Evolutionary conservation across 169 alveolate species (phyloP), one percentile per base, ranked within the genome.

Genomic region (Eimeria maxima): DNA sequence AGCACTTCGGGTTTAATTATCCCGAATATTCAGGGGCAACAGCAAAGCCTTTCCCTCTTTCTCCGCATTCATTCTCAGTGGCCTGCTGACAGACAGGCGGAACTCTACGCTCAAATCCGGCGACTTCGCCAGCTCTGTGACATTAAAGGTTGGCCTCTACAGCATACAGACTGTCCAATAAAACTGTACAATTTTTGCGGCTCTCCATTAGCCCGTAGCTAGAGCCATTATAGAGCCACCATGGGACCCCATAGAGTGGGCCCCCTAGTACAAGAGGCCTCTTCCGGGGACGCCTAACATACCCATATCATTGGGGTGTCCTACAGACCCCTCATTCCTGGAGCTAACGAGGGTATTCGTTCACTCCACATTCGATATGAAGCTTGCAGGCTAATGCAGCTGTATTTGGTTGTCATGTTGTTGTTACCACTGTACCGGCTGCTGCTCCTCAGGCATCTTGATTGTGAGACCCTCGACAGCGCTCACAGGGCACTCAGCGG

Each of bases 371-470:
- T 33, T 38, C 11, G 53, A 11, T 22, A 27, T 33, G n/a, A 71
- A 71, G 47, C 6, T n/a, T 45, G 88, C 24, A 78, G 67, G 50
- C 7, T 1, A 78, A 45, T 45, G 44, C 44, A 20, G 42, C 65
- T 44, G 65, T 65, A 78, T 47, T 45, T 44, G 42, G 27, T 8
- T 3, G 7, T 24, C 74, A n/a, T 22, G 78, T n/a, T 67, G 78
- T 20, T 29, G 78, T 22, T 44, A 38, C 84, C 55, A 42, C 60
- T 74, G 86, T 42, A 6, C 24, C 44, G 18, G 71, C 93, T 86
- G 93, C 57, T 55, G 93, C 93, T 86, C 63, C 42, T 86, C 93
- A 86, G 93, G 93, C 60, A 47, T 86, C 16, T 45, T 86, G 47
- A 47, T 86, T 3, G 57, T 86, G 42, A 20, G 60, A 18, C 81